Evolutionary conservation across 129 eudicot species (phyloP), one percentile per base, ranked within the genome.

Genomic region (Heracleum sosnowskyi): DNA sequence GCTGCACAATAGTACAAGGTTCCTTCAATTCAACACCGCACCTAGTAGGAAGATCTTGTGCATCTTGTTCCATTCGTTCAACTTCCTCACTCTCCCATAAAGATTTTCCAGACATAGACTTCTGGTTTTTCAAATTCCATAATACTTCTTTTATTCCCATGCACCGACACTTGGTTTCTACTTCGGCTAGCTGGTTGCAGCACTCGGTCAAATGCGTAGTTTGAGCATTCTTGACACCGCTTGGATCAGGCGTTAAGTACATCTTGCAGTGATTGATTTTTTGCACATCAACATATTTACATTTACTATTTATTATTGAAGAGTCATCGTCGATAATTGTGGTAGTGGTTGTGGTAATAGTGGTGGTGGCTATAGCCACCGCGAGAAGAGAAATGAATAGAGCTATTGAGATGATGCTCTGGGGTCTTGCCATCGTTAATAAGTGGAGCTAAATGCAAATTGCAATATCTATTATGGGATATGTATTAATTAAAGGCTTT

Each of bases 71-170:
- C 74, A 69, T 69, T 35, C 7, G 24, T 16, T 35, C 1, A 2
- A 29, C 2, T 17, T 35, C 74, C 9, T 69, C 74, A 16, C 40
- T 69, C 74, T 18, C 41, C 74, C 74, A 69, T 16, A 7, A 16
- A 4, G 40, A 4, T 33, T 33, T 8, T 35, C 74, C 74, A 0
- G 74, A 13, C 40, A 7, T 15, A 69, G 40, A 17, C 28, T 69
- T 34, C 2, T 63, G 70, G 2, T 63, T 63, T 63, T 63, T 28
- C 12, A 69, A 35, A 13, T 69, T 16, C 74, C 74, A 35, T 8
- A 69, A 69, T 1, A 69, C 74, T 35, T 69, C 74, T 69, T 69
- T 69, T 13, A 69, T 33, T 35, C 22, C 74, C 74, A 69, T 69
- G 42, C 74, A 69, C 42, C 74, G 10, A 18, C 74, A 69, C n/a